Percentiles rank a stretch among this genome's conserved stretches.
phyloP scores from a whole-genome alignment of 164 flowering plant species.

The Pachysandra terminalis region DNA sequence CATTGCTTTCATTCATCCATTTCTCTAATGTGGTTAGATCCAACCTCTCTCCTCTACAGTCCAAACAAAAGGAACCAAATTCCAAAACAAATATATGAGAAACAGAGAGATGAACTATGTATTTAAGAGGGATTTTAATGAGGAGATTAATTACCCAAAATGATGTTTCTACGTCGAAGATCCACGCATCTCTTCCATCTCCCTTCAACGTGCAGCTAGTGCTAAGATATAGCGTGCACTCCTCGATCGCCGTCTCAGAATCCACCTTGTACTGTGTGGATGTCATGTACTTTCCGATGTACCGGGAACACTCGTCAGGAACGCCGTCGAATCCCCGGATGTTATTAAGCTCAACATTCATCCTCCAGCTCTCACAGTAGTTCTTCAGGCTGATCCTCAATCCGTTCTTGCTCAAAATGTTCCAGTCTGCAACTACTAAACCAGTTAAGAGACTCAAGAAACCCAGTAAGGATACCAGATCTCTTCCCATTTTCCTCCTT shows the following conservation, averaged over 20 bases:
- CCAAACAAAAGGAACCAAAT: not conserved
- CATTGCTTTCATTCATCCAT: constrained; percentile 56
- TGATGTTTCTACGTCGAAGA: constrained; percentile 67
- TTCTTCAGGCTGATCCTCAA: constrained; percentile 44
- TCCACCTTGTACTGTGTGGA: constrained; percentile 69
- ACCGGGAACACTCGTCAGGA: constrained; percentile 60
- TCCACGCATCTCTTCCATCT: constrained; percentile 73
- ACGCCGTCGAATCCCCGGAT: constrained; percentile 55
- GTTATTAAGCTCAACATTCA: constrained; percentile 39
- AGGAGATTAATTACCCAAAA: constrained; percentile 40
- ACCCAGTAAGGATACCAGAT: constrained; percentile 13
- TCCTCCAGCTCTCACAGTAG: constrained; percentile 66
- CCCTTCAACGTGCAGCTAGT: constrained; percentile 28
- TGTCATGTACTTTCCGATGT: constrained; percentile 65
- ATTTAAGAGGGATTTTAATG: too few species aligned
- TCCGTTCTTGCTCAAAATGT: constrained; percentile 29
- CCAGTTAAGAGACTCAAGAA: constrained; percentile 20
- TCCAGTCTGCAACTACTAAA: constrained; percentile 48
- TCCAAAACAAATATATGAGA: too few species aligned
- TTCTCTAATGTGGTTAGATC: constrained; percentile 47
- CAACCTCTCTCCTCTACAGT: constrained; percentile 51
- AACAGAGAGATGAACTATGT: too few species aligned
- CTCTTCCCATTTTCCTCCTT: constrained; percentile 26
- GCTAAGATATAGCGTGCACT: constrained; percentile 39
- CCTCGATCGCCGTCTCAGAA: constrained; percentile 45